phyloP scores from a whole-genome alignment of 768 basidiomycete species.

The Leccinellum rugosiceps region DNA sequence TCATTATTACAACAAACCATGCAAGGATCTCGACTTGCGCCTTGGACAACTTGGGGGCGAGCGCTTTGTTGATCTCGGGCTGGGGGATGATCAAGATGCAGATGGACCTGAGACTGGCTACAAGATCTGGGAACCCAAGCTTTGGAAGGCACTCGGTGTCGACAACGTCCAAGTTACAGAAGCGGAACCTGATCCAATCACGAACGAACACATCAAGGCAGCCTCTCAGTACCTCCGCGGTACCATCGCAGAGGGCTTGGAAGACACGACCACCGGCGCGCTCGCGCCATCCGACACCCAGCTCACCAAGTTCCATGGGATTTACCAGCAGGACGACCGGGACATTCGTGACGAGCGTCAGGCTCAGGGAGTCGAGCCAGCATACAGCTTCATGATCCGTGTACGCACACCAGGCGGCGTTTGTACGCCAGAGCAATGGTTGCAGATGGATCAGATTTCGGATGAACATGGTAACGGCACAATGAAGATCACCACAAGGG shows the following conservation, averaged over 20 bases:
- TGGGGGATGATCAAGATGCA: slow-evolving; percentile 96
- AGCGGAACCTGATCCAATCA: slow-evolving; percentile 94
- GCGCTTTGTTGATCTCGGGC: slow-evolving; percentile 69
- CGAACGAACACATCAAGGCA: slow-evolving; percentile 99
- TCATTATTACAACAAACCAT: slow-evolving; percentile 98
- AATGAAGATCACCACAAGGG: slow-evolving; percentile 95
- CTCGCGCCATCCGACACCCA: slow-evolving; percentile 89
- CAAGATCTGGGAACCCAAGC: slow-evolving; percentile 87
- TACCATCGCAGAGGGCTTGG: slow-evolving; percentile 89
- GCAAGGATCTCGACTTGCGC: slow-evolving; percentile 77
- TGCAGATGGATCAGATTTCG: slow-evolving; percentile 86
- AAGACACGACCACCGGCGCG: slow-evolving; percentile 84
- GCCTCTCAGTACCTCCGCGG: slow-evolving; percentile 92
- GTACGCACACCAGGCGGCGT: slow-evolving; percentile 96
- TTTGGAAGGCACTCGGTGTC: slow-evolving; percentile 96
- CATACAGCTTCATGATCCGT: slow-evolving; percentile 96
- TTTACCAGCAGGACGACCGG: slow-evolving; percentile 98
- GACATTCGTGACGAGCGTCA: slow-evolving; percentile 97
- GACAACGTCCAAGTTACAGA: slow-evolving; percentile 85
- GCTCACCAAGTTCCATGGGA: slow-evolving; percentile 64
- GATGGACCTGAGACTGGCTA: slow-evolving; percentile 97
- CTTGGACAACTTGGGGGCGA: slow-evolving; percentile 78
- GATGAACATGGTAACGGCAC: slow-evolving; percentile 84
- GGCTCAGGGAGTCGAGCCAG: slow-evolving; percentile 61
- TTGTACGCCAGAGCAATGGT: slow-evolving; percentile 88